These are phyloP conservation scores for Trichoderma endophyticum DNA, from an alignment of 2,329 filamentous ascomycete species.

Conservation along the genomic window DNA sequence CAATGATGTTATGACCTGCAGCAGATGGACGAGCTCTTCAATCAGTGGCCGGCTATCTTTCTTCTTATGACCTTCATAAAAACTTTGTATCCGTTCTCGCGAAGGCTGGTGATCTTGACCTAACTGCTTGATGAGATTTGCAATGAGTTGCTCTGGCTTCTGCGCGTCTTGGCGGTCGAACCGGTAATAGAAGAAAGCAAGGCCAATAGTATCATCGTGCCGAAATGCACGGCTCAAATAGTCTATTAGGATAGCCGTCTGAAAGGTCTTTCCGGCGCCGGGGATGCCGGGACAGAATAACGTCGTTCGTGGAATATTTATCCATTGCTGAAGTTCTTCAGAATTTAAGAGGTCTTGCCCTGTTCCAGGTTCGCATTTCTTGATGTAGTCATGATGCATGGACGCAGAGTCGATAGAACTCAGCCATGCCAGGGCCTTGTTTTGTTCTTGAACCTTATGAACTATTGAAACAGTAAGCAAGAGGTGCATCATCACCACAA, in stretches of 20 bases:
- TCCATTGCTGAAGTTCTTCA: not conserved
- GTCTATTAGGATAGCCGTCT: not conserved
- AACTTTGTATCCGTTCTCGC: not conserved
- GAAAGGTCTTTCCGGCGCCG: not conserved
- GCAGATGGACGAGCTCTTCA: not conserved
- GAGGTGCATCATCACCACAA: not conserved
- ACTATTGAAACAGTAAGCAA: not conserved
- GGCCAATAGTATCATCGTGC: not conserved
- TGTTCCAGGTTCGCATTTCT: not conserved
- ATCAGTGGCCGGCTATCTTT: not conserved
- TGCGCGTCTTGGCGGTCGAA: not conserved
- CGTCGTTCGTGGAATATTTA: not conserved
- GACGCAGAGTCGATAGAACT: not conserved
- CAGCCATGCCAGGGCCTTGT: not conserved
- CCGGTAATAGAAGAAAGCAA: not conserved
- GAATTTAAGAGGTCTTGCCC: not conserved
- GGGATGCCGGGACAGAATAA: not conserved
- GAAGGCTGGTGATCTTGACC: not conserved
- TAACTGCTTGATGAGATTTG: constrained; percentile 9
- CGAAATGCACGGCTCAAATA: not conserved
- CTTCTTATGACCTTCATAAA: not conserved
- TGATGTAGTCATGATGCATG: not conserved
- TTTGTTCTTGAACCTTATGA: not conserved
- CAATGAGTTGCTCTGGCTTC: not conserved
- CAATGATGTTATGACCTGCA: not conserved